Percentiles rank a stretch among this genome's conserved stretches.
These are phyloP conservation scores for Monosporozyma unispora DNA, from an alignment of 805 yeast genomes.

Conservation along the genomic window DNA sequence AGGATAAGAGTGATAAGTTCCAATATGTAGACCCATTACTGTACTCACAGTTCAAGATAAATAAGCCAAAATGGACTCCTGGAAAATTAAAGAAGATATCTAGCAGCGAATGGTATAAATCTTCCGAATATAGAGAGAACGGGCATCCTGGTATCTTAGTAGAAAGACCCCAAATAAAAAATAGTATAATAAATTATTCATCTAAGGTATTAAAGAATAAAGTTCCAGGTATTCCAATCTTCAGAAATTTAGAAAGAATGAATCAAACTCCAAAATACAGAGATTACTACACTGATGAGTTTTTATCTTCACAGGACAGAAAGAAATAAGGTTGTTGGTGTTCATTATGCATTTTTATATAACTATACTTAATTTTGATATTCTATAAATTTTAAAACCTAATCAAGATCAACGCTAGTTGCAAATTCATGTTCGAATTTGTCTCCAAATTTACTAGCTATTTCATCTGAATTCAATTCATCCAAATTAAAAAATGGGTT, in stretches of 20 bases:
- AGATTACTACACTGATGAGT: slow-evolving; percentile 1
- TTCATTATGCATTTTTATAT: background rate
- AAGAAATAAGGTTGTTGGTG: background rate
- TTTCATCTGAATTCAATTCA: slow-evolving; percentile 8
- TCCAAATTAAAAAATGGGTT: slow-evolving; percentile 20
- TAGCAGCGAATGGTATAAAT: slow-evolving; percentile 18
- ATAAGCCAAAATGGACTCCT: slow-evolving; percentile 25
- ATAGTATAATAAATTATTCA: slow-evolving; percentile 24
- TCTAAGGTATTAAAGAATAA: slow-evolving; percentile 15
- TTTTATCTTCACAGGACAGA: background rate
- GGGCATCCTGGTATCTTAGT: slow-evolving; percentile 33
- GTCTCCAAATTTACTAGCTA: slow-evolving; percentile 13
- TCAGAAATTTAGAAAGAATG: slow-evolving; percentile 59
- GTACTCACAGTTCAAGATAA: slow-evolving; percentile 21
- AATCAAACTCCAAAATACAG: slow-evolving; percentile 33
- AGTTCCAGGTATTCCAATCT: slow-evolving; percentile 41
- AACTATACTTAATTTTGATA: background rate
- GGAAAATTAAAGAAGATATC: slow-evolving; percentile 4
- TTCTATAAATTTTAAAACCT: too few species aligned
- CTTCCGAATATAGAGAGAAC: slow-evolving; percentile 23
- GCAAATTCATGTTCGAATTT: slow-evolving; percentile 3
- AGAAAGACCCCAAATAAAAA: slow-evolving; percentile 38
- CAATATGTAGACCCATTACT: slow-evolving; percentile 21
- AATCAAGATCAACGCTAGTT: background rate
- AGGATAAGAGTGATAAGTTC: background rate